Evolutionary conservation across 1,284 basidiomycete genomes (phyloP).

Genomic region (Rhodotorula sp.): DNA sequence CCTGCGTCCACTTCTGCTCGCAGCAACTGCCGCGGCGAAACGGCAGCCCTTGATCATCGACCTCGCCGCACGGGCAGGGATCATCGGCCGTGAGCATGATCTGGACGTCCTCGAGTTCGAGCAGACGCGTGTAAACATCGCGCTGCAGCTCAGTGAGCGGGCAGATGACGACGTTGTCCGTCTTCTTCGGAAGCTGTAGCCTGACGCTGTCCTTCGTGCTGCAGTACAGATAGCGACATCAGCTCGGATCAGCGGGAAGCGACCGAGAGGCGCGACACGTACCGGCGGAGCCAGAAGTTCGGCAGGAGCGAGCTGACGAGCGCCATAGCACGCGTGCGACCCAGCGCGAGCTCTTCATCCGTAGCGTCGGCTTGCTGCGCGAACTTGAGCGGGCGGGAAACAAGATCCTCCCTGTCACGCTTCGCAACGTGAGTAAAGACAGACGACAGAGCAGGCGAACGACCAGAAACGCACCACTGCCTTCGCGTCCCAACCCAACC

Average conservation of each 20-base stretch:
- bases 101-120: slow-evolving; percentile 63
- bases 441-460: slow-evolving; percentile 53
- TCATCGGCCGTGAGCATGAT: slow-evolving; percentile 67
- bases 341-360: slow-evolving; percentile 63
- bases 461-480: slow-evolving; percentile 65
- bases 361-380: slow-evolving; percentile 65
- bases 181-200: slow-evolving; percentile 71
- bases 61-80: slow-evolving; percentile 68
- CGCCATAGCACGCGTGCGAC: slow-evolving; percentile 51
- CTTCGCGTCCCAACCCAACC: slow-evolving; percentile 63
- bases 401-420: slow-evolving; percentile 22
- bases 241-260: slow-evolving; percentile 51
- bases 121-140: slow-evolving; percentile 67
- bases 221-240: slow-evolving; percentile 55
- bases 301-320: slow-evolving; percentile 70
- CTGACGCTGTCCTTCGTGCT: slow-evolving; percentile 35
- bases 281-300: slow-evolving; percentile 73
- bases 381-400: slow-evolving; percentile 57
- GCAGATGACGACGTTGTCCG: slow-evolving; percentile 85
- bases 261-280: slow-evolving; percentile 26
- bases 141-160: slow-evolving; percentile 70
- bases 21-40: slow-evolving; percentile 48
- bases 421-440: slow-evolving; percentile 20
- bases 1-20: slow-evolving; percentile 38
- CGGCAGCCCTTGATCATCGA: slow-evolving; percentile 47